Conservation (phyloP, 805 yeast species). For the Teunomyces barrocoloradensis region DNA sequence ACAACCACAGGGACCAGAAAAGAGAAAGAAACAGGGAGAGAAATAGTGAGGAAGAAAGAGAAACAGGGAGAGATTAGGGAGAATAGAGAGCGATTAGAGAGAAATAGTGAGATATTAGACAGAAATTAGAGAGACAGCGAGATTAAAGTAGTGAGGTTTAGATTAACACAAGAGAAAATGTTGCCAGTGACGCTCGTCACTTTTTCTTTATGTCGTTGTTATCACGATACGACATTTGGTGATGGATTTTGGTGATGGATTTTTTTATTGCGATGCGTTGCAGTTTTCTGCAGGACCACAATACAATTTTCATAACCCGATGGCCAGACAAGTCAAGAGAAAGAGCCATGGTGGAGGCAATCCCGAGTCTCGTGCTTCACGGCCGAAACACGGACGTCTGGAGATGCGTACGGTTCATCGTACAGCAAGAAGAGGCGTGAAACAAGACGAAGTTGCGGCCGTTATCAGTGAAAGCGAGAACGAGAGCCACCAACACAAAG, state of each 20-base stretch:
- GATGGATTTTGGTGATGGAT: neutral
- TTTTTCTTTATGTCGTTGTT: neutral
- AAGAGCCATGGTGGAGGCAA: neutral
- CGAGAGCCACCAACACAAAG: slow-evolving; percentile 8
- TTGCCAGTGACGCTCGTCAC: too few relatives aligned
- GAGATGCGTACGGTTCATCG: slow-evolving; percentile 60
- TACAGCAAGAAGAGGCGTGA: slow-evolving; percentile 42
- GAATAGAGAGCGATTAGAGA: too few relatives aligned
- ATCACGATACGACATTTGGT: neutral
- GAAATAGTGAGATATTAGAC: too few relatives aligned
- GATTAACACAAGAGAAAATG: too few relatives aligned
- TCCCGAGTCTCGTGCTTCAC: neutral
- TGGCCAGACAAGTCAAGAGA: slow-evolving; percentile 8
- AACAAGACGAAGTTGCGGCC: slow-evolving; percentile 10
- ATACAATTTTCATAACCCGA: neutral
- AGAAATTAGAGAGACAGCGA: too few relatives aligned
- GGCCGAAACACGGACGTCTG: slow-evolving; percentile 51
- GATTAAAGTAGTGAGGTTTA: too few relatives aligned
- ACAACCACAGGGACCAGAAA: neutral
- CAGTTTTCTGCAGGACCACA: slow-evolving; percentile 2
- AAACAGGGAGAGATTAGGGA: neutral
- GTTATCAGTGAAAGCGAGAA: neutral
- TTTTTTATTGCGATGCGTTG: neutral
- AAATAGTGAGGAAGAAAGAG: neutral
- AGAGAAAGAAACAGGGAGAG: too few relatives aligned